Evolutionary conservation across 2,329 filamentous ascomycete species (phyloP).

Genomic region (Macrophomina tecta): DNA sequence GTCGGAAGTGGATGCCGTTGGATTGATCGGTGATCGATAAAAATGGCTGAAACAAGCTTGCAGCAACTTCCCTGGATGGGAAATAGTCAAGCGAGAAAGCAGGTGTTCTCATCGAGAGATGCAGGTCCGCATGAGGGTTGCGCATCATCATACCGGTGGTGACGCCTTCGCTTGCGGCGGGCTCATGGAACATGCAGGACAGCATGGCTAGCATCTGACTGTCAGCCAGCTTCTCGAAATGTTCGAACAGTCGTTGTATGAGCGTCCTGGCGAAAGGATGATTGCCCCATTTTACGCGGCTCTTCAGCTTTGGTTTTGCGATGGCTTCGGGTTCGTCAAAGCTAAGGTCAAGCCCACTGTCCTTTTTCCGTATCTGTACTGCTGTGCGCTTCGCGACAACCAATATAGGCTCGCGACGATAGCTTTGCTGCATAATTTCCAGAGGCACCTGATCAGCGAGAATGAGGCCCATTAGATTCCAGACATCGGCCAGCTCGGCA

Average conservation of each 20-base stretch:
- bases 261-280: constrained; percentile 63
- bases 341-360: constrained; percentile 56
- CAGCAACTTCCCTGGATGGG: constrained; percentile 49
- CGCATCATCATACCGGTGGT: constrained; percentile 43
- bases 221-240: constrained; percentile 67
- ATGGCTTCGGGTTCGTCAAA: constrained; percentile 51
- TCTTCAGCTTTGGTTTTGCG: constrained; percentile 47
- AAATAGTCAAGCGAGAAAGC: constrained; percentile 57
- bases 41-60: constrained; percentile 50
- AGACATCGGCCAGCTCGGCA: constrained; percentile 77
- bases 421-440: constrained; percentile 63
- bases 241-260: constrained; percentile 62
- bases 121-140: constrained; percentile 38
- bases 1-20: constrained; percentile 33
- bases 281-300: constrained; percentile 61
- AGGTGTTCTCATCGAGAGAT: constrained; percentile 50
- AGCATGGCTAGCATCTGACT: constrained; percentile 71
- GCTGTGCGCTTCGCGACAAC: constrained; percentile 71
- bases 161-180: constrained; percentile 49
- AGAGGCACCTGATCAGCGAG: constrained; percentile 78
- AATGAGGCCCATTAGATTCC: constrained; percentile 80
- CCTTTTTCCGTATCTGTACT: constrained; percentile 56
- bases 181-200: constrained; percentile 63
- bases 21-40: constrained; percentile 39
- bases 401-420: constrained; percentile 65